Base-by-base conservation (phyloP, 108 stramenopile genomes). In the Fragilaria crotonensis region DNA sequence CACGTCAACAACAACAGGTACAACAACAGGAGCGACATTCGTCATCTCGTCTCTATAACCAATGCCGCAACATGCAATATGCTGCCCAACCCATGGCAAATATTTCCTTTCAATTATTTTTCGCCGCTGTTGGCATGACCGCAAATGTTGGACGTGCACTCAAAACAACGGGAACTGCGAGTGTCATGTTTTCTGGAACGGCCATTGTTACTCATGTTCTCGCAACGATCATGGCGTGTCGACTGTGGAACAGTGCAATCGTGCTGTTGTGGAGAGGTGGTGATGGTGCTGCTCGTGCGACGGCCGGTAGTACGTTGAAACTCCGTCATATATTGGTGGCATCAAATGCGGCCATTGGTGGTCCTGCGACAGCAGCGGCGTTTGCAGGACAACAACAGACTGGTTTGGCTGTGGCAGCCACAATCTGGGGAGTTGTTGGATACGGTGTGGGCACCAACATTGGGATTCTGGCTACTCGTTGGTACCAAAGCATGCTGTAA, bases 281-380 rank as follows among this genome's bases (percentile, higher is more conserved):
- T n/a, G n/a, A n/a, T n/a, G n/a, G n/a, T n/a, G n/a, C n/a, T n/a
- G n/a, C n/a, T n/a, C n/a, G n/a, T n/a, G n/a, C n/a, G n/a, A n/a
- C n/a, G n/a, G n/a, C n/a, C n/a, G n/a, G n/a, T n/a, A n/a, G n/a
- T n/a, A n/a, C n/a, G n/a, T n/a, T n/a, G n/a, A n/a, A n/a, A n/a
- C n/a, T n/a, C n/a, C n/a, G n/a, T n/a, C n/a, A 90, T 65, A 47
- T 83, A 9, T 68, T 83, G 51, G 75, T 81, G 29, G 88, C 88
- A 32, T 82, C 80, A 9, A 90, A 90, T 61, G 88, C 84, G n/a
- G 88, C 84, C 2, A 84, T 90, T 30, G 88, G 84, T 20, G 88
- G 88, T 5, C 82, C 88, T 0, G 76, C 79, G 9, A 90, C 88
- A 0, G 88, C 88, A 2, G 88, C 84, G 7, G 78, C 83, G 31